Conservation (phyloP, 345 rosid species). For the Salix brachista region DNA sequence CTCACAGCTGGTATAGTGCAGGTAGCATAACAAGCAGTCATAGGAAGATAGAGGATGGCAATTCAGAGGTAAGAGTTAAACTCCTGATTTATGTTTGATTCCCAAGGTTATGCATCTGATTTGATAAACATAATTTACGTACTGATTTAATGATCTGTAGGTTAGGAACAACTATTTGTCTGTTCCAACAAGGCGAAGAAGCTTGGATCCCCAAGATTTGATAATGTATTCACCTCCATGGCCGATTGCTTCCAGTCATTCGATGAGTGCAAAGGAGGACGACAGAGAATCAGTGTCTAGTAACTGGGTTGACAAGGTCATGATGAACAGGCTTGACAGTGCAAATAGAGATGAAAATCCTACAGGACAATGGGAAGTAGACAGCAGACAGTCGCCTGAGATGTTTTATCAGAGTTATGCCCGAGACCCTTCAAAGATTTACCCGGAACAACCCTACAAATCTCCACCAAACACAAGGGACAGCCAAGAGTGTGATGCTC, state of each 20-base stretch:
- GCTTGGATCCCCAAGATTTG: slow-evolving; percentile 29
- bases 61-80: slow-evolving; percentile 4
- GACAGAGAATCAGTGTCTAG: slow-evolving; percentile 18
- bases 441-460: slow-evolving; percentile 34
- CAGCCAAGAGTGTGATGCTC: slow-evolving; percentile 46
- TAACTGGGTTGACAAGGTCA: slow-evolving; percentile 32
- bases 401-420: slow-evolving; percentile 19
- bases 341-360: slow-evolving; percentile 11
- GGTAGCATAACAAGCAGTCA: slow-evolving; percentile 5
- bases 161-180: slow-evolving; percentile 3
- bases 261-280: slow-evolving; percentile 26
- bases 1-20: slow-evolving; percentile 20
- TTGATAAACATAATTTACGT: neutral
- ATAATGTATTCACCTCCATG: slow-evolving; percentile 20
- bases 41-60: slow-evolving; percentile 6
- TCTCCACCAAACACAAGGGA: slow-evolving; percentile 36
- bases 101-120: neutral
- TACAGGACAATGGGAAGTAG: slow-evolving; percentile 31
- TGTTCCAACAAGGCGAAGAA: slow-evolving; percentile 20
- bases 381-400: slow-evolving; percentile 36
- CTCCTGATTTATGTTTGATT: neutral
- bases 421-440: slow-evolving; percentile 34
- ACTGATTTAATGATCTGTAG: slow-evolving; percentile 11
- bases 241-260: neutral
- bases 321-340: slow-evolving; percentile 23